Evolutionary conservation across 306 rosid genomes (phyloP), one percentile per base, ranked within the genome.

Genomic region (Inga oerstediana): DNA sequence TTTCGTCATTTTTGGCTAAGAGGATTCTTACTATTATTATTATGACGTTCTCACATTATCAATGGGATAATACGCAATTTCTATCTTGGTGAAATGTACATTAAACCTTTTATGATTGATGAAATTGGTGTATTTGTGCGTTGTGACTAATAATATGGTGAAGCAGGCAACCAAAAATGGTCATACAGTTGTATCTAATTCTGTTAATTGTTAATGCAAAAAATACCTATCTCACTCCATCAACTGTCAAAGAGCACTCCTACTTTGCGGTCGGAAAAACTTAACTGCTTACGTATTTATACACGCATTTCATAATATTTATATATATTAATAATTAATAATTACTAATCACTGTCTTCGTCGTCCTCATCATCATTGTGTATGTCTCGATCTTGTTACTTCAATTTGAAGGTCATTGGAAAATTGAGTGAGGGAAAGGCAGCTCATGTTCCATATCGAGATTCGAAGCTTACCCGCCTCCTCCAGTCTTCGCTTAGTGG

Each of bases 391-490:
- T 78, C 82, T 76, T 88, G 73, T 87, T 78, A 78, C 86, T 87
- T 87, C 76, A 84, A 82, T 92, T 79, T 87, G 87, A 87, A 97
- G 99, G 99, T 97, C 80, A 97, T 97, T 76, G 98, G 99, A 79
- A 97, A 97, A 85, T 75, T 94, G 85, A 97, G 99, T 51, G 99
- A 97, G 89, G 99, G 99, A 75, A 97, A 97, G 90, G 97, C 99
- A 86, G 94, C 97, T 61, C 99, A 97, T 87, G 97, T 97, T 87
- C 99, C 99, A 49, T 94, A 90, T 82, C 94, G 99, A 85, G 99
- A 97, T 87, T 97, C 99, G 65, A 97, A 97, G 92, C 99, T 97
- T 87, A 97, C 99, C 43, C 99, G 98, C 73, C 98, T 97, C 83
- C 85, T 97, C 71, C 99, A 97, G 86, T 94, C 99, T 79, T 97